Evolutionary conservation across 139 green algal genomes (phyloP).

Genomic region (Prasinococcaceae sp.): DNA sequence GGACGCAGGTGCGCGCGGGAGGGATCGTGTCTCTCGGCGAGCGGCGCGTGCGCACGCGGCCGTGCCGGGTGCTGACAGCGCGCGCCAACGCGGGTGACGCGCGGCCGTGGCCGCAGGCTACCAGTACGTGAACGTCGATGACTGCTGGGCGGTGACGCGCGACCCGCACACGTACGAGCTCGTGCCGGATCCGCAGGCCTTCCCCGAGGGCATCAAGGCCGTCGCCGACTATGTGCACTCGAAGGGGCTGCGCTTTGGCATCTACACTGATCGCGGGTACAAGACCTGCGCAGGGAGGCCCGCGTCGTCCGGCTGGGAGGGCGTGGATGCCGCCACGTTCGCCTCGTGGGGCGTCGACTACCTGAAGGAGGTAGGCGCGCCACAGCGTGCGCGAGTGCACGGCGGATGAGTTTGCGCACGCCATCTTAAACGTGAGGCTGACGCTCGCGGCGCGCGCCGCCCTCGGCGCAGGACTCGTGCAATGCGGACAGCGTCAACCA

Average conservation of each 20-base stretch:
- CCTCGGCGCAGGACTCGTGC: conserved; percentile 15
- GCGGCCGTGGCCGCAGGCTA: too few relatives aligned
- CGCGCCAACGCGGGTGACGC: too few relatives aligned
- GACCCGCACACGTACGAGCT: conserved; percentile 4
- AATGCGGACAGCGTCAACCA: background rate
- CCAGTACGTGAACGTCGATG: conserved; percentile 12
- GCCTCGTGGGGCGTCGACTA: conserved; percentile 16
- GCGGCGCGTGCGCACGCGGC: too few relatives aligned
- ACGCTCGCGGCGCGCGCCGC: too few relatives aligned
- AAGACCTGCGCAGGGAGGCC: conserved; percentile 5
- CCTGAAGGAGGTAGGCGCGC: too few relatives aligned
- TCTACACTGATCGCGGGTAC: conserved; percentile 21
- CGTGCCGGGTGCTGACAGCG: too few relatives aligned
- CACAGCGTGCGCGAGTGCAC: too few relatives aligned
- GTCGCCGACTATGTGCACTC: conserved; percentile 23
- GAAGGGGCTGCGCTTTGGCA: conserved; percentile 19
- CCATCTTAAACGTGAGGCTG: too few relatives aligned
- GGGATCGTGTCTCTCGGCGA: too few relatives aligned
- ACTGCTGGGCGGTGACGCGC: conserved; percentile 5
- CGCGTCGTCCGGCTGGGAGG: conserved; percentile 1
- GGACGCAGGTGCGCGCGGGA: too few relatives aligned
- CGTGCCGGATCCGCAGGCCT: conserved; percentile 6
- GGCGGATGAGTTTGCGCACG: too few relatives aligned
- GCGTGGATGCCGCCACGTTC: conserved; percentile 1
- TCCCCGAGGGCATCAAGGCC: conserved; percentile 20